Conservation (phyloP, 169 alveolate species). For the Plasmodium vinckei region DNA sequence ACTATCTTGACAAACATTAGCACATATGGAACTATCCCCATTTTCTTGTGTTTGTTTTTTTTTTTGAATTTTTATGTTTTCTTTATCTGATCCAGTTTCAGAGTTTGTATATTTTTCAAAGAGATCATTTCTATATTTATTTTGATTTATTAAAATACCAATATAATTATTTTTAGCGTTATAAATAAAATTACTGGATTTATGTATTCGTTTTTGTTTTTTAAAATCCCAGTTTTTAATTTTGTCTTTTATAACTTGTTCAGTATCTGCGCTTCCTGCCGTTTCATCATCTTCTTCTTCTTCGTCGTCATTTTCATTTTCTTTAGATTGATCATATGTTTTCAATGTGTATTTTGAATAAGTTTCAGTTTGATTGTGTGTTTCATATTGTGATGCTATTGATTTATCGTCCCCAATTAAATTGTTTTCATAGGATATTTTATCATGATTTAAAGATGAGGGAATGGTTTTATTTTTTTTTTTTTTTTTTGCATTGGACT, state of each 20-base stretch:
- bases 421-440: too few relatives aligned
- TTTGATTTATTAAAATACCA: conserved; percentile 60
- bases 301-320: background rate
- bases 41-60: background rate
- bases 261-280: background rate
- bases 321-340: background rate
- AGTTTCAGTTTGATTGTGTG: too few relatives aligned
- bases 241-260: background rate
- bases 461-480: too few relatives aligned
- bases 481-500: too few relatives aligned
- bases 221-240: conserved; percentile 49
- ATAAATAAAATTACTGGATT: conserved; percentile 63
- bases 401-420: too few relatives aligned
- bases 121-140: background rate
- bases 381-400: too few relatives aligned
- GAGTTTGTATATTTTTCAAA: background rate
- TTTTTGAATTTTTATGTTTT: background rate
- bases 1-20: background rate
- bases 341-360: too few relatives aligned
- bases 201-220: conserved; percentile 24
- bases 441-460: too few relatives aligned
- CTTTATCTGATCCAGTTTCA: background rate
- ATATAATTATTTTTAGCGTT: conserved; percentile 66
- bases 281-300: background rate
- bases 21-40: background rate